Evolutionary conservation across 768 basidiomycete genomes (phyloP).

Genomic region (Lactarius evosmus): DNA sequence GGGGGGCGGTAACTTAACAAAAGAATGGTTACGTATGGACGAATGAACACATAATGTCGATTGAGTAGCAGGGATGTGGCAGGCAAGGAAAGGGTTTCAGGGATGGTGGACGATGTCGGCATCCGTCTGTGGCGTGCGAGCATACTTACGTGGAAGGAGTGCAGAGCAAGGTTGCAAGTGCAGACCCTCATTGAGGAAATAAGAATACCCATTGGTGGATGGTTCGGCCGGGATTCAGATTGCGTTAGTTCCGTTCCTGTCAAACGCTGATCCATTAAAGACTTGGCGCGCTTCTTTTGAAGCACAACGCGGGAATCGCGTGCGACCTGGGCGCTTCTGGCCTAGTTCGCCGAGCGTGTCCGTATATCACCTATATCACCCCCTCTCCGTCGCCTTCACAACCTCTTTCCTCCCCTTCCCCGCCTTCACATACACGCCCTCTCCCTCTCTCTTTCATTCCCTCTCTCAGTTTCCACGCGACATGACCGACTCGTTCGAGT

Average conservation of each 20-base stretch:
- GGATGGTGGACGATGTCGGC: neutral
- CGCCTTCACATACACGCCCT: neutral
- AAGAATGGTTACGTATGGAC: neutral
- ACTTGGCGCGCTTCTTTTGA: slow-evolving; percentile 21
- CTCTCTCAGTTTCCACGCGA: neutral
- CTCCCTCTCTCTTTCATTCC: slow-evolving; percentile 3
- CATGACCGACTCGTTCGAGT: slow-evolving; percentile 25
- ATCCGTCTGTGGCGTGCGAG: neutral
- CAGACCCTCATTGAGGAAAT: neutral
- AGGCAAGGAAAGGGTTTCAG: neutral
- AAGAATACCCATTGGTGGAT: neutral
- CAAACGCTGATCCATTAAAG: slow-evolving; percentile 27
- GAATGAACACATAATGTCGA: neutral
- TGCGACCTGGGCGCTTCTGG: slow-evolving; percentile 23
- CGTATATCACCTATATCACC: slow-evolving; percentile 25
- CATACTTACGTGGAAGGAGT: neutral
- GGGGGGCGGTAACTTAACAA: neutral
- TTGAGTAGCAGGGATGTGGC: neutral
- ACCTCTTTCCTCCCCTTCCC: slow-evolving; percentile 17
- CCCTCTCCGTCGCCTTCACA: slow-evolving; percentile 21
- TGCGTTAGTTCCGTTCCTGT: slow-evolving; percentile 26
- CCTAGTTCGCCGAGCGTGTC: slow-evolving; percentile 24
- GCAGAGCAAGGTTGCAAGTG: neutral
- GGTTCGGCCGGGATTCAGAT: slow-evolving; percentile 17
- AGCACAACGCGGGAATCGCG: slow-evolving; percentile 21